Base-by-base conservation (phyloP, 2,329 filamentous ascomycete species). In the Canariomyces notabilis region DNA sequence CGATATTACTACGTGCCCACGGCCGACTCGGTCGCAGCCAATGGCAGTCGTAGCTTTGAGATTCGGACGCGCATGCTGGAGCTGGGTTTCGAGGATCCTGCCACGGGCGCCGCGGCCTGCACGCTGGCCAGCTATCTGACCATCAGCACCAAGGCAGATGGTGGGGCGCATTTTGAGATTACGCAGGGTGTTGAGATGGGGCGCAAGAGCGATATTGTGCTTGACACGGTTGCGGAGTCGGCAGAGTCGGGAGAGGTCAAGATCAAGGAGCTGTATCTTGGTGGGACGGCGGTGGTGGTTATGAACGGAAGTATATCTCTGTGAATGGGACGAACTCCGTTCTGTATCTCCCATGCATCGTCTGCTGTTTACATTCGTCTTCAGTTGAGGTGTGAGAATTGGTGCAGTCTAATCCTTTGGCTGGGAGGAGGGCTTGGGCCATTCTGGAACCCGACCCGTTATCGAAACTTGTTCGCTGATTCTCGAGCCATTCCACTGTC, bases 101-200 rank as follows among this genome's bases (percentile, higher is more conserved):
- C 77, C 1, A 82, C 79, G 1, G 83, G 82, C 0, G 81, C 77
- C 49, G 80, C 82, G 22, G 79, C 81, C 5, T 74, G 73, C 58
- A 75, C 75, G 6, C 61, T 86, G 53, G 67, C 69, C 16, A 67
- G 71, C 44, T 83, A 77, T 56, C 64, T 85, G 50, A 69, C 74
- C 4, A 58, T 76, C 42, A 61, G 61, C n/a, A 66, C 67, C 42
- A 61, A 60, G 35, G 59, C 51, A n/a, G 61, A 57, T 18, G 62
- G 60, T 19, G 62, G 55, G 45, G 61, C 61, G 36, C 66, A 61
- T 44, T 82, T 76, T 53, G 67, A 72, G 47, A 66, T 85, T 51
- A 76, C 76, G 48, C 82, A 86, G 65, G 83, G 82, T 1, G 78
- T 84, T 8, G 82, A 86, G 64, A 84, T 85, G 76, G 81, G 80